These are phyloP conservation scores for Cladophialophora yegresii DNA, from an alignment of 2,329 filamentous ascomycete genomes.

Conservation along the genomic window DNA sequence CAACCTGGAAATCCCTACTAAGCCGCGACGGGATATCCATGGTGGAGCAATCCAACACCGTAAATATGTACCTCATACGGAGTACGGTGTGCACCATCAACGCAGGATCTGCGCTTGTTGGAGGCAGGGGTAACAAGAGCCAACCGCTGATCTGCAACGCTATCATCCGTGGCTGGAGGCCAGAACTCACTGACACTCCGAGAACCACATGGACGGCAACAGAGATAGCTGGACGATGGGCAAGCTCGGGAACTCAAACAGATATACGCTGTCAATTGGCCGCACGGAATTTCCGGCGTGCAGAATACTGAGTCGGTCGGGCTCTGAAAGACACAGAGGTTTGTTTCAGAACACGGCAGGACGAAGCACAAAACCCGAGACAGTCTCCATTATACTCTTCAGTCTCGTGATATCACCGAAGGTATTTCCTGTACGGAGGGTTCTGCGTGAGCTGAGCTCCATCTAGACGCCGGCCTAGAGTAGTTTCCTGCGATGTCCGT, in stretches of 20 bases:
- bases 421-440: neutral
- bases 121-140: neutral
- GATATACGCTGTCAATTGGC: neutral
- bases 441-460: neutral
- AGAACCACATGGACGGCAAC: neutral
- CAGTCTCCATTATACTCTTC: neutral
- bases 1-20: neutral
- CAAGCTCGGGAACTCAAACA: neutral
- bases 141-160: neutral
- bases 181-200: neutral
- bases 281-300: neutral
- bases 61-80: no score
- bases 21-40: neutral
- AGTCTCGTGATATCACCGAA: neutral
- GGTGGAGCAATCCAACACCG: no score
- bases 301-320: neutral
- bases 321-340: neutral
- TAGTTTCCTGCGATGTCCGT: neutral
- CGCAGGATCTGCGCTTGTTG: constrained; percentile 4
- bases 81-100: neutral
- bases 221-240: neutral
- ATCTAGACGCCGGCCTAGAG: neutral
- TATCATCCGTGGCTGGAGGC: neutral
- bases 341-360: neutral
- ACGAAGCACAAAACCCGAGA: neutral